Evolutionary conservation across 495 filamentous ascomycete genomes (phyloP).

Genomic region (Opeltia flavorubescens): DNA sequence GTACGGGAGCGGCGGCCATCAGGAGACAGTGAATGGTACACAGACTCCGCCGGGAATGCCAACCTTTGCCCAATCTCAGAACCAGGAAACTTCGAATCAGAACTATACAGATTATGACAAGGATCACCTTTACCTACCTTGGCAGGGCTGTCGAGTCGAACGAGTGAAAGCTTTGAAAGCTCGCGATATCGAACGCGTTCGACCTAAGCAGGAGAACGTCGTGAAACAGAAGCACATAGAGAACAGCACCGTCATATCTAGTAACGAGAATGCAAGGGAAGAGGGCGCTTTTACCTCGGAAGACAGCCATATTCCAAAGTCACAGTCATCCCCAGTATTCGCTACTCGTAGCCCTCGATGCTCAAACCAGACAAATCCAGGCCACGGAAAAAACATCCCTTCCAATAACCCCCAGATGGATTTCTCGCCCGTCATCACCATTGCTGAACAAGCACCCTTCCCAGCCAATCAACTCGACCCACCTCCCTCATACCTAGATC

Average conservation of each 20-base stretch:
- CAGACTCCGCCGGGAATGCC: background rate
- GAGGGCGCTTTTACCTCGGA: background rate
- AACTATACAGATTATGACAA: background rate
- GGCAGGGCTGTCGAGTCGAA: background rate
- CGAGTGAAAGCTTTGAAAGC: conserved; percentile 1
- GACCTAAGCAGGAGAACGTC: background rate
- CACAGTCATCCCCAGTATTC: background rate
- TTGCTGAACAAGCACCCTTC: conserved; percentile 10
- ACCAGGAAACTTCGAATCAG: background rate
- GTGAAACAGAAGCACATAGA: background rate
- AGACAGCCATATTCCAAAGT: background rate
- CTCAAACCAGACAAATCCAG: too few species aligned
- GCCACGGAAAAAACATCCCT: background rate
- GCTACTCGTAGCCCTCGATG: background rate
- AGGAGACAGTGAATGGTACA: too few species aligned
- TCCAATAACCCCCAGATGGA: background rate
- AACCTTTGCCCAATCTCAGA: background rate
- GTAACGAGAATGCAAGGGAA: background rate
- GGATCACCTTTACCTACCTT: background rate
- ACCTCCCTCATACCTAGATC: background rate
- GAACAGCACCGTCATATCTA: background rate
- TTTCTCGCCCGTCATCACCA: conserved; percentile 8
- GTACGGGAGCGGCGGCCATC: background rate
- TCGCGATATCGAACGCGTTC: conserved; percentile 2
- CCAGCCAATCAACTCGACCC: background rate